Conservation (phyloP, 371 early-diverging fungal species). For the Zopfochytrium polystomum region DNA sequence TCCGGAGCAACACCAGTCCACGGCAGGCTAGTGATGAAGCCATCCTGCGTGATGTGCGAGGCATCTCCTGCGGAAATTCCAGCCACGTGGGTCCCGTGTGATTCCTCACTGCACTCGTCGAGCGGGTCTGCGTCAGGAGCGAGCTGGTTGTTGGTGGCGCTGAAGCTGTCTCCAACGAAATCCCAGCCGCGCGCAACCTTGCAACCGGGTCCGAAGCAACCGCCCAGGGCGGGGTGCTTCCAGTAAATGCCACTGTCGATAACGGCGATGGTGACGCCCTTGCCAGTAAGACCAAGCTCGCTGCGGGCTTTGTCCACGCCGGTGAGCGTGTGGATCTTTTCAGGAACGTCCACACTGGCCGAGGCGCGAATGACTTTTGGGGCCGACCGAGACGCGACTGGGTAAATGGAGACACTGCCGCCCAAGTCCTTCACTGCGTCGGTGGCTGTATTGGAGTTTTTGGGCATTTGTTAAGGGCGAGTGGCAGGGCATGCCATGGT, state of each 20-base stretch:
- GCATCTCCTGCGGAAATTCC: conserved; percentile 58
- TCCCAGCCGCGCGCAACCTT: conserved; percentile 62
- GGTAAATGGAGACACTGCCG: not conserved
- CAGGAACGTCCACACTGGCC: not conserved
- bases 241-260: conserved; percentile 64
- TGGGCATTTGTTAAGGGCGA: not conserved
- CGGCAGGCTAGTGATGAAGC: conserved; percentile 10
- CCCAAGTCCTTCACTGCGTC: not conserved
- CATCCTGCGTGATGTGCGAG: conserved; percentile 10
- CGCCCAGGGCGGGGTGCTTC: conserved; percentile 67
- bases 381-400: not conserved
- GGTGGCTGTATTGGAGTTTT: not conserved
- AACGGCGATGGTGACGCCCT: conserved; percentile 50
- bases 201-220: too few relatives aligned
- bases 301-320: not conserved
- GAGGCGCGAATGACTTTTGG: not conserved
- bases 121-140: conserved; percentile 53
- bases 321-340: not conserved
- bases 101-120: conserved; percentile 43
- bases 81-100: conserved; percentile 62
- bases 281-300: too few relatives aligned
- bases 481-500: not conserved
- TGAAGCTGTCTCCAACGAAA: conserved; percentile 44
- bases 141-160: conserved; percentile 1
- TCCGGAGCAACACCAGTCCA: conserved; percentile 42